Evolutionary conservation across 2,329 filamentous ascomycete genomes (phyloP).

Genomic region (Pseudocercospora crystallina): DNA sequence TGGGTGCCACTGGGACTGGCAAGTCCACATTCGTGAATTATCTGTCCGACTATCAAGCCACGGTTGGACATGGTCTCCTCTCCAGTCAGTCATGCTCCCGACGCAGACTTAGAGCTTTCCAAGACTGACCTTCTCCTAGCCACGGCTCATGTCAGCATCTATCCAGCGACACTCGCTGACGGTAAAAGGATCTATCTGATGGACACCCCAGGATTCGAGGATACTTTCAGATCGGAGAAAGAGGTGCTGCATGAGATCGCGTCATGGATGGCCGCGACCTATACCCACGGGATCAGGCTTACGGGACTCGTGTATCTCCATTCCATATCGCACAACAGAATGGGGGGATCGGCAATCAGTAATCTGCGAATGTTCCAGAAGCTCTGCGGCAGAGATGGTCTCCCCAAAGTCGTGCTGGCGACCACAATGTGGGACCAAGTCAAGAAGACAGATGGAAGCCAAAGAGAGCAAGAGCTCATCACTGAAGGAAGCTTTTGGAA

Average conservation of each 20-base stretch:
- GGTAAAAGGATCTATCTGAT: conserved; percentile 30
- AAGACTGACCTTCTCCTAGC: too few species aligned
- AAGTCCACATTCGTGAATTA: conserved; percentile 46
- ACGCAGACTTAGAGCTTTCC: too few species aligned
- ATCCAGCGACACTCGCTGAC: conserved; percentile 29
- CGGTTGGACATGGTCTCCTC: neutral
- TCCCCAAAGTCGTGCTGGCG: conserved; percentile 44
- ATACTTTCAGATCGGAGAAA: conserved; percentile 45
- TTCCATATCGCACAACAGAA: conserved; percentile 44
- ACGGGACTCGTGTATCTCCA: conserved; percentile 51
- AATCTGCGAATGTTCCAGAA: conserved; percentile 49
- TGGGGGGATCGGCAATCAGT: conserved; percentile 40
- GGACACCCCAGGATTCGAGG: conserved; percentile 52
- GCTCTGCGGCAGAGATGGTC: conserved; percentile 43
- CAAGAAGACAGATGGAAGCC: neutral
- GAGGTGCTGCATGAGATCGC: conserved; percentile 48
- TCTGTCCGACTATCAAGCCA: neutral
- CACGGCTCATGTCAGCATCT: conserved; percentile 8
- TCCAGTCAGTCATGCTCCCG: too few species aligned
- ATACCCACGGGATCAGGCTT: conserved; percentile 35
- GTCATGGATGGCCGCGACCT: conserved; percentile 37
- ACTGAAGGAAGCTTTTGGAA: too few species aligned
- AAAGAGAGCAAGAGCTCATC: neutral
- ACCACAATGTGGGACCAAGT: conserved; percentile 33
- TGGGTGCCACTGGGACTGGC: conserved; percentile 45